Conservation (phyloP, 2,329 filamentous ascomycete species). For the Massarina eburnea region DNA sequence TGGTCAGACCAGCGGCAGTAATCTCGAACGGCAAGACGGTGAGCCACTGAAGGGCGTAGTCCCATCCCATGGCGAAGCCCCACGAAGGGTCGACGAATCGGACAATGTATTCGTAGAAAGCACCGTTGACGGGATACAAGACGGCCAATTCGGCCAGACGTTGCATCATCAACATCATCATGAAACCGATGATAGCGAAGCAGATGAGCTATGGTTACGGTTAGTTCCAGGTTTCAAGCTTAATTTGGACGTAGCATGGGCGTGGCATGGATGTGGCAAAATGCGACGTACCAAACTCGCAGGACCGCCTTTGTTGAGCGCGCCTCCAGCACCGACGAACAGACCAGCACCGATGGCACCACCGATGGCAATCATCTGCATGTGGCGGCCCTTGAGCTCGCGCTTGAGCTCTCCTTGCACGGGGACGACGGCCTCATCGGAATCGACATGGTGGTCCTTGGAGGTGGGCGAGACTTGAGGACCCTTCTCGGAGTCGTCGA, state of each 20-base stretch:
- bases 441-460: conserved; percentile 5
- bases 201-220: conserved; percentile 22
- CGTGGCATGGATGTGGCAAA: background rate
- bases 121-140: conserved; percentile 46
- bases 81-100: conserved; percentile 49
- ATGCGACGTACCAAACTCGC: conserved; percentile 14
- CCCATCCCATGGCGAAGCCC: conserved; percentile 38
- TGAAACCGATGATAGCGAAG: conserved; percentile 33
- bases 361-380: conserved; percentile 19
- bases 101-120: conserved; percentile 44
- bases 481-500: conserved; percentile 15
- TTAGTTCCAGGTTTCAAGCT: background rate
- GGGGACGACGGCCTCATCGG: conserved; percentile 3
- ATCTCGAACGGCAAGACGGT: conserved; percentile 38
- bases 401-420: conserved; percentile 14
- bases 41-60: conserved; percentile 36
- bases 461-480: conserved; percentile 10
- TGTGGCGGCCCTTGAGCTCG: conserved; percentile 17
- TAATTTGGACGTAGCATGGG: background rate
- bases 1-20: conserved; percentile 37
- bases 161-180: conserved; percentile 46
- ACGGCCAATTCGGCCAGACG: conserved; percentile 46
- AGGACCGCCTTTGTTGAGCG: conserved; percentile 51
- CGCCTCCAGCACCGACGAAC: conserved; percentile 46
- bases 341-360: conserved; percentile 29